Base-by-base conservation (phyloP, 2,329 filamentous ascomycete species). In the Fusarium caatingaense region DNA sequence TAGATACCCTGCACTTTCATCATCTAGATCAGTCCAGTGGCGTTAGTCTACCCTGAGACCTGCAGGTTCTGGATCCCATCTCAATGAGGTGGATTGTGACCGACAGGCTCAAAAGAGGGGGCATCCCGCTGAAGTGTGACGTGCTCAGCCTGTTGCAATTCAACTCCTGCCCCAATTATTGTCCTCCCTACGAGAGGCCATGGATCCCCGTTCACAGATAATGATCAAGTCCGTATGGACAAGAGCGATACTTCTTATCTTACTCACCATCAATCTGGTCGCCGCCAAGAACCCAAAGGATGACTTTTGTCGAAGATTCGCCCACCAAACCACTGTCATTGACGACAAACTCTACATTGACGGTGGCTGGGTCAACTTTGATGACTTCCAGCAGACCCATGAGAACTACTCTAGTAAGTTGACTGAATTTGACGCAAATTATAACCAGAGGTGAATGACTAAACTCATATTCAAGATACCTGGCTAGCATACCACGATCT, bases 311-410 rank as follows among this genome's bases (percentile, higher is more conserved):
- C 50, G 50, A 4, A 20, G 56, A 5, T 60, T 60, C 6, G 30
- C 41, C 1, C 41, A 60, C 25, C 50, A 30, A 37, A 46, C 30
- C 18, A 60, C 30, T 1, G 51, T 57, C 6, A 57, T 57, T 4
- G 41, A 60, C 5, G 41, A 60, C 7, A 60, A 57, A 9, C 11
- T 60, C 4, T 60, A 60, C 23, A 60, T 57, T 1, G 56, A 60
- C 3, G 56, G 56, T 11, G 50, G 56, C 4, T 57, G 16, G 56
- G 51, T 60, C 28, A 60, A 60, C 50, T 60, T 46, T 25, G 41
- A 60, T 44, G 51, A 57, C 16, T 57, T 59, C 21, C 50, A 60
- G 30, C 50, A 57, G 28, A 60, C 56, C 3, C 25, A 57, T 1
- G 18, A 60, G 12, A 60, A 60, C 10, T 57, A 57, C 13, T 57